Base-by-base conservation (phyloP, 257 asterid species). In the Coffea eugenioides region DNA sequence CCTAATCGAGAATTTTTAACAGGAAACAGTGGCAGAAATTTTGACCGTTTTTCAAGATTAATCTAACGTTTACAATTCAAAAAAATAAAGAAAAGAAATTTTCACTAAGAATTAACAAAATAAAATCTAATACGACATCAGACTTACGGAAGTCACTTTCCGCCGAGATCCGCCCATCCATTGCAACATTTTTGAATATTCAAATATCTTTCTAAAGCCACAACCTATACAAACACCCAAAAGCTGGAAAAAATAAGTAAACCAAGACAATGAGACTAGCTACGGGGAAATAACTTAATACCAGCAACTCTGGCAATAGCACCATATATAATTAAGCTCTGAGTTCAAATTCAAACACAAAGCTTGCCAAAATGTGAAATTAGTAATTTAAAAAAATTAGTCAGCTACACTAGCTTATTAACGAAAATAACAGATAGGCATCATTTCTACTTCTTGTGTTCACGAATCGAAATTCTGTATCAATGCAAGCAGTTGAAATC, bases 101-200 rank as follows among this genome's bases (percentile, higher is more conserved):
- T 54, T 18, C 59, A 2, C 15, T 54, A 2, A 56, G 20, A 56
- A 18, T 3, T 56, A 52, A 15, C 21, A 65, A 70, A 66, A 82
- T 80, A 76, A 71, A 51, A 74, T 76, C 51, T 68, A 75, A 78
- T 45, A 25, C 54, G 66, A 2, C 71, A 45, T 68, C 57, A 70
- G 72, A 88, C 97, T 91, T 87, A 94, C 97, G 31, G 95, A 79
- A 43, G 90, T 80, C 49, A 92, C 92, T 87, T 92, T 92, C 86
- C 97, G 87, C 86, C 97, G 88, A 45, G 97, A 89, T 86, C 98
- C 98, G 79, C 98, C 98, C 98, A 91, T 91, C 98, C 98, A 94
- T 85, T 94, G 98, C 82, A 94, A 86, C 98, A 94, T 94, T 59
- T 77, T 81, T 43, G 46, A 69, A 15, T 14, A 56, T n/a, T 43